phyloP scores from a whole-genome alignment of 2,329 filamentous ascomycete species.

The Fusarium musae region DNA sequence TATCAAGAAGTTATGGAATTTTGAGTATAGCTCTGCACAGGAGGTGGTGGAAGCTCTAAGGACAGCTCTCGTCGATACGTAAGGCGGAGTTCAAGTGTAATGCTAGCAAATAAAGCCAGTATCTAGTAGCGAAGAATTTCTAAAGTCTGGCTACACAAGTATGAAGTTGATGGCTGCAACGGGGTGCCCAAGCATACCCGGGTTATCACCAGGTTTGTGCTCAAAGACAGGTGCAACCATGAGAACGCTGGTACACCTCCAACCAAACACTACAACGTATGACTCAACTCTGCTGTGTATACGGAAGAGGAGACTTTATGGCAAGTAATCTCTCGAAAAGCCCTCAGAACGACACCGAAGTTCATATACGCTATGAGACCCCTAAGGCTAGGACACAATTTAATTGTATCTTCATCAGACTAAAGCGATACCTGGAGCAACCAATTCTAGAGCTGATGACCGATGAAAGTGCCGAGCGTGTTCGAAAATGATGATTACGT shows the following conservation, averaged over 20 bases:
- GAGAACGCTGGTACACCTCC: background rate
- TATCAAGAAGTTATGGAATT: background rate
- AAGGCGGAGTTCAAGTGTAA: background rate
- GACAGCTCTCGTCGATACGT: background rate
- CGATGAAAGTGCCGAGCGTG: background rate
- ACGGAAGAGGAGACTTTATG: background rate
- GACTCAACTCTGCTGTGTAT: background rate
- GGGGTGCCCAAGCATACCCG: background rate
- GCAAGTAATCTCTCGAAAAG: background rate
- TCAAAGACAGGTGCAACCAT: background rate
- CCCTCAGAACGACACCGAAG: background rate
- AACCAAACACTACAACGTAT: background rate
- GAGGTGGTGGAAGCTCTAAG: background rate
- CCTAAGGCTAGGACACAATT: background rate
- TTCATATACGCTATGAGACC: background rate
- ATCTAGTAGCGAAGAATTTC: too few relatives aligned
- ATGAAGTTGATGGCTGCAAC: background rate
- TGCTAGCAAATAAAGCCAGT: background rate
- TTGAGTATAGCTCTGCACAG: background rate
- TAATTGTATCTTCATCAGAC: background rate
- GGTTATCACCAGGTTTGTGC: background rate
- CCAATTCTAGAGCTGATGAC: background rate
- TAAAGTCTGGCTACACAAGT: background rate
- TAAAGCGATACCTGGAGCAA: background rate
- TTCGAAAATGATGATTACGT: background rate